Evolutionary conservation across 768 basidiomycete species (phyloP).

Genomic region (Boletus huronensis): DNA sequence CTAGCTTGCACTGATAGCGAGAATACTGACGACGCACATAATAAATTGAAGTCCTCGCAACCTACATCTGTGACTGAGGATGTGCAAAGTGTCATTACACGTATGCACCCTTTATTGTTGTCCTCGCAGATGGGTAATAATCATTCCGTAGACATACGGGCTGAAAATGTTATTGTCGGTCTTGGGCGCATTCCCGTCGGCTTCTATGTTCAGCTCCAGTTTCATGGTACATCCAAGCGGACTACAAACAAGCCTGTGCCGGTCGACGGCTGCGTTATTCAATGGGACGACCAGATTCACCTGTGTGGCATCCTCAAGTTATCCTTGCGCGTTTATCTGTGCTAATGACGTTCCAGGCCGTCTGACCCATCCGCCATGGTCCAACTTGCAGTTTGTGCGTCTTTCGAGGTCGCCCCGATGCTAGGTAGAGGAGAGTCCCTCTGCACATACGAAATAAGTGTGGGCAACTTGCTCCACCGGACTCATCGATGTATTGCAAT

Average conservation of each 20-base stretch:
- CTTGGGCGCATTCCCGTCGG: slow-evolving; percentile 14
- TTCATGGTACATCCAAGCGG: not conserved
- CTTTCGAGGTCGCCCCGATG: slow-evolving; percentile 2
- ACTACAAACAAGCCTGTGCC: slow-evolving; percentile 2
- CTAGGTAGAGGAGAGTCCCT: slow-evolving; percentile 7
- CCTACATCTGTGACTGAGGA: not conserved
- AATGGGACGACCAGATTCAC: slow-evolving; percentile 11
- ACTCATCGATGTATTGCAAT: not conserved
- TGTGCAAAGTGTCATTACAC: slow-evolving; percentile 2
- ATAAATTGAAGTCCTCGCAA: not conserved
- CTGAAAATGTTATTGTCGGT: slow-evolving; percentile 1
- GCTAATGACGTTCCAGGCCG: not conserved
- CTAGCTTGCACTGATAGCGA: not conserved
- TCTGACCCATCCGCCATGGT: not conserved
- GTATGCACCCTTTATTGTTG: not conserved
- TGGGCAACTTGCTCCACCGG: not conserved
- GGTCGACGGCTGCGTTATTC: slow-evolving; percentile 1
- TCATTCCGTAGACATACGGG: slow-evolving; percentile 7
- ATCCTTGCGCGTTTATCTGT: not conserved
- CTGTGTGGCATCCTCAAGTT: slow-evolving; percentile 1
- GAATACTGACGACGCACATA: not conserved
- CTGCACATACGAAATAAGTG: not conserved
- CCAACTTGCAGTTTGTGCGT: slow-evolving; percentile 1
- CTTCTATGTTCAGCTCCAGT: slow-evolving; percentile 13
- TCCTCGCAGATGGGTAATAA: not conserved